Conservation (phyloP, 176 grass and related monocot genomes). For the Metroxylon sagu region DNA sequence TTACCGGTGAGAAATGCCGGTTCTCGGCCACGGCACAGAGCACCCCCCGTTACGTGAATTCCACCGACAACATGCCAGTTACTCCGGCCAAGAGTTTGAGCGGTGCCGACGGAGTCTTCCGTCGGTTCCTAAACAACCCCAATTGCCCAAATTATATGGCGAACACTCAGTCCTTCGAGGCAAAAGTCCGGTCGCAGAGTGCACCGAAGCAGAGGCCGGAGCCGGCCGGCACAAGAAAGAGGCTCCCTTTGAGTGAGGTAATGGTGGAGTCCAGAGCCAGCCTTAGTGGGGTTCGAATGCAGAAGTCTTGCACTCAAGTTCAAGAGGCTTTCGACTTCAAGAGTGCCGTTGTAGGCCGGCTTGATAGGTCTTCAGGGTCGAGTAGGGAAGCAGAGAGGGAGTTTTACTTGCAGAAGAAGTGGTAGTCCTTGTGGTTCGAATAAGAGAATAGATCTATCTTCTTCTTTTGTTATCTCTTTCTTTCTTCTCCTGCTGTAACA, state of each 20-base stretch:
- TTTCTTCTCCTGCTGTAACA: constrained; percentile 14
- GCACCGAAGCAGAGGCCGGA: constrained; percentile 86
- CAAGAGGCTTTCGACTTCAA: constrained; percentile 81
- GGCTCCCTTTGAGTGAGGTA: constrained; percentile 78
- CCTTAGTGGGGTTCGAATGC: constrained; percentile 40
- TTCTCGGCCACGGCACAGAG: constrained; percentile 64
- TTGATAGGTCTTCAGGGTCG: constrained; percentile 33
- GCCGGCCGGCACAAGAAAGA: constrained; percentile 24
- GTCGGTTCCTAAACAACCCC: constrained; percentile 9
- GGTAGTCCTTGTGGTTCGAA: constrained; percentile 29
- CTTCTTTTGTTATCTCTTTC: constrained; percentile 5
- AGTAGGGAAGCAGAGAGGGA: constrained; percentile 29
- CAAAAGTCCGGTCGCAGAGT: constrained; percentile 84
- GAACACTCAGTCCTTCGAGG: constrained; percentile 79
- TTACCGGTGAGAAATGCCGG: constrained; percentile 38
- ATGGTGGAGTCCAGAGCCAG: constrained; percentile 58
- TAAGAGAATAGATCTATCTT: constrained; percentile 18
- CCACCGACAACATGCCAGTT: constrained; percentile 17
- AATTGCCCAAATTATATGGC: constrained; percentile 74
- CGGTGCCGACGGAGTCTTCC: constrained; percentile 21
- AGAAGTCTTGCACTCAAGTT: constrained; percentile 33
- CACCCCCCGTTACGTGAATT: constrained; percentile 50
- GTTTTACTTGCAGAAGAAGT: constrained; percentile 45
- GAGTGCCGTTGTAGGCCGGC: constrained; percentile 44
- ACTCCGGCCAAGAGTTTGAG: constrained; percentile 58